Base-by-base conservation (phyloP, 148 eudicot genomes). In the Heliamphora exappendiculata region DNA sequence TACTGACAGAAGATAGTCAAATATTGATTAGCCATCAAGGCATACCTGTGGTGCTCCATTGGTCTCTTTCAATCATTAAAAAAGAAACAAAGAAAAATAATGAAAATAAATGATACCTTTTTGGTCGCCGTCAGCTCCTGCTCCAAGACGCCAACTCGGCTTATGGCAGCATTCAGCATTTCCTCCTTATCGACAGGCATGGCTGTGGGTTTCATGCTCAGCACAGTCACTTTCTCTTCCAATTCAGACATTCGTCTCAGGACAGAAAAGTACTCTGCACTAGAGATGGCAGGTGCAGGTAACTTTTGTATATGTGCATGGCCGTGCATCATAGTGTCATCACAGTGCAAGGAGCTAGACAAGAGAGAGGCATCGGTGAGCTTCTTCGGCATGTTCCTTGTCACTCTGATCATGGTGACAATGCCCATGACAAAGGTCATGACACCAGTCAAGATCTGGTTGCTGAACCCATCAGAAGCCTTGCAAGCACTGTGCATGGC, bases 111-210 rank as follows among this genome's bases (percentile, higher is more conserved):
- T 19, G 1, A 20, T 89, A 92, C 98, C 97, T 89, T 96, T 73
- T 82, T 90, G 44, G 98, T 83, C 7, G 89, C 83, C 49, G 87
- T 78, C 70, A 96, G 97, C 72, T 91, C 91, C 42, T 87, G 89
- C 83, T 96, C 99, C 12, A 96, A 83, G 39, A 82, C 78, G 54
- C 77, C 85, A 11, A 96, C 92, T 7, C 94, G 89, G 66, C 71
- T 75, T 79, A 93, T 45, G 59, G 98, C 99, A 54, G 78, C 75
- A 72, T 88, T 93, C 62, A 96, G 83, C 88, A 88, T 78, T 68
- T 93, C 93, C 85, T 96, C 99, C 81, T 96, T 93, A 86, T 93
- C 99, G 39, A 91, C 91, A 0, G 98, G 89, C 89, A 89, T 85
- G 51, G 79, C 36, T 34, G 78, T 67, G 7, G 97, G 93, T 83